Percentiles rank a stretch among this genome's conserved stretches.
Conservation (phyloP, 2,329 filamentous ascomycete genomes). For the Neurospora sp. region DNA sequence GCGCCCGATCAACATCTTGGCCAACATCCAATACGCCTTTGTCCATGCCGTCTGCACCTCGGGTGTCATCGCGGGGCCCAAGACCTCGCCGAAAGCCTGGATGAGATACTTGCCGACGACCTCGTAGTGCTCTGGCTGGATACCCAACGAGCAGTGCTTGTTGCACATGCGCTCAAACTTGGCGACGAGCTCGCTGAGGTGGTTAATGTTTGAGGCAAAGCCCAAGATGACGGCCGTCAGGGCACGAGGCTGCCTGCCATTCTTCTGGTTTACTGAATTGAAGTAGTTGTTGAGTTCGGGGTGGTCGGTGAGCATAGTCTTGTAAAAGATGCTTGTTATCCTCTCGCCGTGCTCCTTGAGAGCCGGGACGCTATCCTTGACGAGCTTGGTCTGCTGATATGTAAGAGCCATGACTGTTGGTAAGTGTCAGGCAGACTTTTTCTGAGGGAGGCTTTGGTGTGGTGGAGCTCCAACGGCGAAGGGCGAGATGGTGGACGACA, state of each 20-base stretch:
- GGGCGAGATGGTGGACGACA: background rate
- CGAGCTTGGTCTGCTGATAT: constrained; percentile 48
- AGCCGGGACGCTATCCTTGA: constrained; percentile 61
- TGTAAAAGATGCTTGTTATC: constrained; percentile 65
- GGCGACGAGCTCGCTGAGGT: constrained; percentile 43
- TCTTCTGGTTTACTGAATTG: constrained; percentile 56
- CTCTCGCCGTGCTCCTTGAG: constrained; percentile 56
- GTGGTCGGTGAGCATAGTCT: constrained; percentile 53
- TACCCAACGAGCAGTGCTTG: constrained; percentile 63
- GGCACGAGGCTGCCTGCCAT: constrained; percentile 50
- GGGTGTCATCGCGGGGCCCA: constrained; percentile 55
- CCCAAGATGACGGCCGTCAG: constrained; percentile 56
- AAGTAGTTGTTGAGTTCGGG: constrained; percentile 61
- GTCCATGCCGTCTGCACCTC: constrained; percentile 58
- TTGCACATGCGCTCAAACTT: constrained; percentile 52
- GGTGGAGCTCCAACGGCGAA: background rate
- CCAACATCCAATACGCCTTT: constrained; percentile 63
- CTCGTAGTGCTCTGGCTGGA: constrained; percentile 58
- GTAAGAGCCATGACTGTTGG: constrained; percentile 27
- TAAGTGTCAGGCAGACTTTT: background rate
- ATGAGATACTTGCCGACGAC: constrained; percentile 62
- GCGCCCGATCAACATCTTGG: constrained; percentile 58
- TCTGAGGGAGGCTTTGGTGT: background rate
- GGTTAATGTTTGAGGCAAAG: constrained; percentile 62
- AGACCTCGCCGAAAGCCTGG: constrained; percentile 53